Evolutionary conservation across 2,329 filamentous ascomycete species (phyloP).

Genomic region (Hypoxylon sp.): DNA sequence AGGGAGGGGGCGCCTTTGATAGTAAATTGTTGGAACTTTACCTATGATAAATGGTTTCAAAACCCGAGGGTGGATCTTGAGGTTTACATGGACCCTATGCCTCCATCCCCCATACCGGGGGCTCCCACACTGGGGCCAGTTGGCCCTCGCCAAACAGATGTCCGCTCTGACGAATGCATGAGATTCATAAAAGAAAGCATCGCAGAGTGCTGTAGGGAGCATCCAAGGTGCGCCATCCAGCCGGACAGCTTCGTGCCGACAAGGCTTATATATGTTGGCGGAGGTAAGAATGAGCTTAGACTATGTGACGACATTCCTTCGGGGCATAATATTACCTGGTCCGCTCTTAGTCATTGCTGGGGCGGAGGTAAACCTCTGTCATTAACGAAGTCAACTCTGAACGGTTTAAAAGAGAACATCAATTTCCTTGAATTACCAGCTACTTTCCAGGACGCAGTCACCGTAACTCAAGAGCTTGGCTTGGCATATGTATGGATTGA

Average conservation of each 20-base stretch:
- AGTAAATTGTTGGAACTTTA: conserved; percentile 44
- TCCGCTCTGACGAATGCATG: conserved; percentile 34
- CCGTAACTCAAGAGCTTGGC: conserved; percentile 35
- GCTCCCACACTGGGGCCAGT: conserved; percentile 31
- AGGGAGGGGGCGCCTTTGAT: conserved; percentile 37
- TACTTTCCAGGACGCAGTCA: conserved; percentile 40
- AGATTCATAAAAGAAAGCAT: conserved; percentile 42
- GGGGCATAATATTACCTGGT: conserved; percentile 26
- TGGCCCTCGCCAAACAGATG: conserved; percentile 30
- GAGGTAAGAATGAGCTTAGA: conserved; percentile 27
- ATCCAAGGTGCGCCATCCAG: conserved; percentile 25
- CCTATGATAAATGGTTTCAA: conserved; percentile 42
- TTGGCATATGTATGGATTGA: conserved; percentile 41
- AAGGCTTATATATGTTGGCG: conserved; percentile 31
- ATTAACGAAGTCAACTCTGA: conserved; percentile 24
- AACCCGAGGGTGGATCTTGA: conserved; percentile 40
- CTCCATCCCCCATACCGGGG: conserved; percentile 28
- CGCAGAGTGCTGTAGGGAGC: conserved; percentile 30
- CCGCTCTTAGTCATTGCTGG: conserved; percentile 43
- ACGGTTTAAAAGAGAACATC: conserved; percentile 25
- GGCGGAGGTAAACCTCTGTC: conserved; percentile 39
- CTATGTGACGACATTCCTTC: conserved; percentile 23
- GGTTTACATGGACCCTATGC: conserved; percentile 39
- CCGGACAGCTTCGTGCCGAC: conserved; percentile 30
- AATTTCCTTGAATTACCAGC: conserved; percentile 30